phyloP scores from a whole-genome alignment of 1,139 yeast genomes.

The Blastobotrys apis region DNA sequence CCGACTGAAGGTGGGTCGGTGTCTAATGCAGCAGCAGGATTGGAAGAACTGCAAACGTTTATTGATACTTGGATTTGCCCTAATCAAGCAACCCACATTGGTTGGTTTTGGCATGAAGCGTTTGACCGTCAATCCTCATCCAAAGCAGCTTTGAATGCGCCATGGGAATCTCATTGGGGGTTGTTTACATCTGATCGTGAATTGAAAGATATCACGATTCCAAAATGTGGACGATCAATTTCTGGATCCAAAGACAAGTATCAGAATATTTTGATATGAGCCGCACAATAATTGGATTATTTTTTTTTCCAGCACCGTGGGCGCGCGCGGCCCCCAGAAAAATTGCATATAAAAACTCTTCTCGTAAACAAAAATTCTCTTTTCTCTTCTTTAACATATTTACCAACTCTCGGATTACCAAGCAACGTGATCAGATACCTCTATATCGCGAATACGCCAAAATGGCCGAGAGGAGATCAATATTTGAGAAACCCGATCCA shows the following conservation, averaged over 20 bases:
- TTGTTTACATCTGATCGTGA: slow-evolving; percentile 48
- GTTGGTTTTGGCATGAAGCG: slow-evolving; percentile 66
- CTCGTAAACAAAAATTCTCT: background rate
- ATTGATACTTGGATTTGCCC: slow-evolving; percentile 52
- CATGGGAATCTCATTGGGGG: slow-evolving; percentile 76
- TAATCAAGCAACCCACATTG: slow-evolving; percentile 35
- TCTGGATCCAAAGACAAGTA: background rate
- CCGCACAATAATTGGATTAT: too few species aligned
- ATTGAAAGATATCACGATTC: slow-evolving; percentile 37
- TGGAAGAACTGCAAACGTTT: slow-evolving; percentile 45
- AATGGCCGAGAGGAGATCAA: slow-evolving; percentile 37
- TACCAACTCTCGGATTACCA: slow-evolving; percentile 32
- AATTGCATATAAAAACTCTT: background rate
- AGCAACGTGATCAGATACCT: slow-evolving; percentile 26
- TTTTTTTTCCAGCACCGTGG: too few species aligned
- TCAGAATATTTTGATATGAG: too few species aligned
- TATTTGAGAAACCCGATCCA: slow-evolving; percentile 3
- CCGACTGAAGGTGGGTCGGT: slow-evolving; percentile 58
- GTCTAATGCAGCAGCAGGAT: slow-evolving; percentile 46
- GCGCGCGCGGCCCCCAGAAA: too few species aligned
- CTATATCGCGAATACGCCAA: slow-evolving; percentile 28
- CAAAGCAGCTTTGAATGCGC: slow-evolving; percentile 45
- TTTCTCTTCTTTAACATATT: slow-evolving; percentile 23
- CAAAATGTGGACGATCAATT: slow-evolving; percentile 22
- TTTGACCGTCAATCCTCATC: slow-evolving; percentile 70